Evolutionary conservation across 169 alveolate genomes (phyloP).

Genomic region (Plasmodium gonderi): DNA sequence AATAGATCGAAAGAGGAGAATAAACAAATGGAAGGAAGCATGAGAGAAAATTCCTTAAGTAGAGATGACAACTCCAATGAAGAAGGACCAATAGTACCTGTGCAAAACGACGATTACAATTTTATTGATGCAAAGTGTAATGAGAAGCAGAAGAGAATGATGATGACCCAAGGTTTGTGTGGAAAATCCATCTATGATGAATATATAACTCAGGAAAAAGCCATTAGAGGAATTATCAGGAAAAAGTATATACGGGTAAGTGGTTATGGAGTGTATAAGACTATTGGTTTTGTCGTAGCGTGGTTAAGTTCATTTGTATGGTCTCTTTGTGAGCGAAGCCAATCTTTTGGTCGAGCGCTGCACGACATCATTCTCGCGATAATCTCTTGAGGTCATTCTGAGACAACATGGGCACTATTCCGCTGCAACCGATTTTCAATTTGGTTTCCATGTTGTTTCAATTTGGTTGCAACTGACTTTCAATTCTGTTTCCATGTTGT

Average conservation of each 20-base stretch:
- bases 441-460: too few relatives aligned
- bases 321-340: background rate
- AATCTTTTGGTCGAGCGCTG: background rate
- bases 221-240: constrained; percentile 55
- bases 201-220: constrained; percentile 70
- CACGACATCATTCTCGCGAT: background rate
- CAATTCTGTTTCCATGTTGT: too few relatives aligned
- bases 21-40: background rate
- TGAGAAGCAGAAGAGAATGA: background rate
- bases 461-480: too few relatives aligned
- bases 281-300: background rate
- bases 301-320: background rate
- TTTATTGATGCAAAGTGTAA: constrained; percentile 19
- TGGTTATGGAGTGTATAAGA: background rate
- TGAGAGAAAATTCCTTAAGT: background rate
- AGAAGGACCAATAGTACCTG: background rate
- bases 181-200: constrained; percentile 38
- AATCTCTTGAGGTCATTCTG: too few relatives aligned
- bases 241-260: constrained; percentile 64
- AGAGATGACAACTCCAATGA: background rate
- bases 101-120: constrained; percentile 30
- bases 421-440: background rate
- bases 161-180: background rate
- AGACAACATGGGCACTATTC: background rate
- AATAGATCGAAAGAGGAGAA: background rate